These are phyloP conservation scores for Sclerotinia sclerotiorum DNA, from an alignment of 2,329 filamentous ascomycete species.

Conservation along the genomic window DNA sequence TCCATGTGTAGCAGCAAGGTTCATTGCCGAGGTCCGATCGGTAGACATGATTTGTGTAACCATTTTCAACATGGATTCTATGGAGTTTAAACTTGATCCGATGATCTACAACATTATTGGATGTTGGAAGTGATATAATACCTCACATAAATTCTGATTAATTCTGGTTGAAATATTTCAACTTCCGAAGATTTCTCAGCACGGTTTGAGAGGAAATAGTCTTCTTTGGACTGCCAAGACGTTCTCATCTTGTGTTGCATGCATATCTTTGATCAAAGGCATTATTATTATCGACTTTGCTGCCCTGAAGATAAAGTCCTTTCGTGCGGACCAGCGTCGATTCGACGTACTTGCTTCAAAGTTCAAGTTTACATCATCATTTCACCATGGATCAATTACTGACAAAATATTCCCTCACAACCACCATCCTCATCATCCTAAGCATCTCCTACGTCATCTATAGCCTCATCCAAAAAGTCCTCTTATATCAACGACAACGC, in stretches of 20 bases:
- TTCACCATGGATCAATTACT: neutral
- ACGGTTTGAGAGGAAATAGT: neutral
- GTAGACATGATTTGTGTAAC: neutral
- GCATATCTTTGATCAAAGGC: neutral
- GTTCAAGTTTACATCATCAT: neutral
- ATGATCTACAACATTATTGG: neutral
- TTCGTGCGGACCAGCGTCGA: neutral
- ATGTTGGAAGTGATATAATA: neutral
- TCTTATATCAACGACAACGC: conserved; percentile 15
- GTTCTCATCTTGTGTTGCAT: neutral
- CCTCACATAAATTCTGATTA: neutral
- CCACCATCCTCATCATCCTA: conserved; percentile 5
- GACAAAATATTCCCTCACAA: neutral
- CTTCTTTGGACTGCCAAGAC: neutral
- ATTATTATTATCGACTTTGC: no score
- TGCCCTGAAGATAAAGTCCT: neutral
- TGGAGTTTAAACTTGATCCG: neutral
- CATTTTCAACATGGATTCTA: neutral
- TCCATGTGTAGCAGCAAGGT: no score
- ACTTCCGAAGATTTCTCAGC: neutral
- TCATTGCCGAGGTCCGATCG: neutral
- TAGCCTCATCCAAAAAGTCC: conserved; percentile 19
- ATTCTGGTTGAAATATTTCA: neutral
- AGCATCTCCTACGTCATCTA: conserved; percentile 25
- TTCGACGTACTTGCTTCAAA: neutral